A percentile compares a stretch with the other conserved stretches of the same genome.
These are phyloP conservation scores for Globisporangium camurandrum DNA, from an alignment of 352 stramenopile genomes.

Conservation along the genomic window DNA sequence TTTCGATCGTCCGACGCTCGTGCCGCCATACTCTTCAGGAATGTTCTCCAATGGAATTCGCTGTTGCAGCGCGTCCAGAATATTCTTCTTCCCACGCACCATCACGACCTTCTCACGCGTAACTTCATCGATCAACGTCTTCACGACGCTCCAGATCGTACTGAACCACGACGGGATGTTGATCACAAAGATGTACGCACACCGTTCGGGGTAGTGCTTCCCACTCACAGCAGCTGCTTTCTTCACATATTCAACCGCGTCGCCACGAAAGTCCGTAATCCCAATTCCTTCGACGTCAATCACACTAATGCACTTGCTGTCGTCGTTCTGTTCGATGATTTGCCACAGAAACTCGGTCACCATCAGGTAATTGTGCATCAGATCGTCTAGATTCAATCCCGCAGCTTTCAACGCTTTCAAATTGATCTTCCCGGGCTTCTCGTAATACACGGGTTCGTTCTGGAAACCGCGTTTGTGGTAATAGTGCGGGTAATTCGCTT, in stretches of 20 bases:
- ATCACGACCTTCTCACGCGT: slow-evolving; percentile 92
- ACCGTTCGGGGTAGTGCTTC: slow-evolving; percentile 90
- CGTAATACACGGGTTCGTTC: slow-evolving; percentile 81
- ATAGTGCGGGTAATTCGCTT: slow-evolving; percentile 88
- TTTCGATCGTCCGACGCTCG: slow-evolving; percentile 46
- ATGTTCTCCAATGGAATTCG: slow-evolving; percentile 75
- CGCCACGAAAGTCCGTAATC: slow-evolving; percentile 78
- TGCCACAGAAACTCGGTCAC: slow-evolving; percentile 84
- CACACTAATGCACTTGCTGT: slow-evolving; percentile 80
- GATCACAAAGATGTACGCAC: slow-evolving; percentile 91
- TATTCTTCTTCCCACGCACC: slow-evolving; percentile 76
- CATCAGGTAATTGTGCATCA: slow-evolving; percentile 84
- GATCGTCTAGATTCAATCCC: slow-evolving; percentile 63
- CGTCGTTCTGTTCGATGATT: slow-evolving; percentile 78
- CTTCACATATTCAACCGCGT: slow-evolving; percentile 81
- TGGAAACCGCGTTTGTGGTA: slow-evolving; percentile 84
- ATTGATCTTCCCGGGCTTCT: slow-evolving; percentile 83
- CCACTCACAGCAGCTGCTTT: slow-evolving; percentile 74
- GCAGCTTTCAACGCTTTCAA: slow-evolving; percentile 77
- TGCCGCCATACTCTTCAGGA: slow-evolving; percentile 68
- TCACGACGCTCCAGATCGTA: slow-evolving; percentile 89
- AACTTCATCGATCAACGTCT: slow-evolving; percentile 89
- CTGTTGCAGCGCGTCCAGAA: slow-evolving; percentile 63
- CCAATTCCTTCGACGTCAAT: slow-evolving; percentile 81
- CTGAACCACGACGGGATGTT: slow-evolving; percentile 94